Percentiles rank a stretch among this genome's conserved stretches.
phyloP scores from a whole-genome alignment of 2,329 filamentous ascomycete species.

The Phoma sp. region DNA sequence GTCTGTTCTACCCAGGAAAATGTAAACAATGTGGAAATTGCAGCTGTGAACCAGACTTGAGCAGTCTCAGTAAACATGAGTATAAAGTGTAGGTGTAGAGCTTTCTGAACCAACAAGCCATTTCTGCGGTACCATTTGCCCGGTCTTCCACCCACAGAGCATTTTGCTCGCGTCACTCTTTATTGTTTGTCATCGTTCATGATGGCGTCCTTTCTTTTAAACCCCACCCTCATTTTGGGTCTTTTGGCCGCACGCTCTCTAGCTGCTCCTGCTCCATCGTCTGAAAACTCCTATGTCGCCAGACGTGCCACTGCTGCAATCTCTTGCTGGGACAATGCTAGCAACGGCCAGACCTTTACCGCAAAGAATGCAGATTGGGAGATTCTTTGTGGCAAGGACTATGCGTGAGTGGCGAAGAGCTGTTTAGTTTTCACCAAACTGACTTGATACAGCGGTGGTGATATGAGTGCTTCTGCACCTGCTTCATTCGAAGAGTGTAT shows the following conservation, averaged over 20 bases:
- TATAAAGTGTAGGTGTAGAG: slow-evolving; percentile 2
- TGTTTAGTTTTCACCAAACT: neutral
- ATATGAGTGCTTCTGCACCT: slow-evolving; percentile 1
- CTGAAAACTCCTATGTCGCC: slow-evolving; percentile 9
- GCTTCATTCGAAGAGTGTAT: slow-evolving; percentile 14
- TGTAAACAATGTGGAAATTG: slow-evolving; percentile 13
- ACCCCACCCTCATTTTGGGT: slow-evolving; percentile 15
- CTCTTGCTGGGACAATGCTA: slow-evolving; percentile 14
- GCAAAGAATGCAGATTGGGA: slow-evolving; percentile 14
- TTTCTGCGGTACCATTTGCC: neutral
- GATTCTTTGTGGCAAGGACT: slow-evolving; percentile 12
- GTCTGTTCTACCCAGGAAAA: neutral
- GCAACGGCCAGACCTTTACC: slow-evolving; percentile 7
- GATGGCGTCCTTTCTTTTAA: slow-evolving; percentile 17
- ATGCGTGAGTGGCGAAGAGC: slow-evolving; percentile 5
- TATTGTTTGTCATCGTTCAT: slow-evolving; percentile 5
- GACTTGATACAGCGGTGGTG: neutral
- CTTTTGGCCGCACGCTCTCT: slow-evolving; percentile 9
- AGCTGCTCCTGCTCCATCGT: slow-evolving; percentile 6
- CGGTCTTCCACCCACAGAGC: neutral
- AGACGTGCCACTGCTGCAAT: slow-evolving; percentile 11
- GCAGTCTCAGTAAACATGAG: neutral
- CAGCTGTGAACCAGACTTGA: neutral
- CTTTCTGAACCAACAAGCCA: neutral
- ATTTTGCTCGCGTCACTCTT: slow-evolving; percentile 15